phyloP scores from a whole-genome alignment of 768 basidiomycete species.

The Mrakia blollopis region DNA sequence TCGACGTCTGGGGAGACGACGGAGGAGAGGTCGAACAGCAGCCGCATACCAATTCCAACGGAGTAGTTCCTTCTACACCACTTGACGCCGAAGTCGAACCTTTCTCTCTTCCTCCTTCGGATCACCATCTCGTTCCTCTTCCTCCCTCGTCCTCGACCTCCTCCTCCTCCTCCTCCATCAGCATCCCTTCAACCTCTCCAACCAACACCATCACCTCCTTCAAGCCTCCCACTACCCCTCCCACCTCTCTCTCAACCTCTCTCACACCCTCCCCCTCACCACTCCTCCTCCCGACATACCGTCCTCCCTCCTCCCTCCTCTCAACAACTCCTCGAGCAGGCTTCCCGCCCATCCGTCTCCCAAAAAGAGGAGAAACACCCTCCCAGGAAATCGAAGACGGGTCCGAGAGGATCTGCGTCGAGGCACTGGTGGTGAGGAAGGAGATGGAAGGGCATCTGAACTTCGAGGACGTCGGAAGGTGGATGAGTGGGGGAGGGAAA shows the following conservation, averaged over 20 bases:
- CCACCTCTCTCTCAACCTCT: neutral
- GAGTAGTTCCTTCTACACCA: neutral
- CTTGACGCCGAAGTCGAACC: no score
- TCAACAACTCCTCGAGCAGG: conserved; percentile 6
- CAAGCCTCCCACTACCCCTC: neutral
- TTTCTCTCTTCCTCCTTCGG: neutral
- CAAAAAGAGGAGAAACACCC: no score
- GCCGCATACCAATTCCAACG: no score
- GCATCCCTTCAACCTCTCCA: neutral
- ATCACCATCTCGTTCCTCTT: neutral
- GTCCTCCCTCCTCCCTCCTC: conserved; percentile 24
- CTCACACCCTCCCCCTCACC: conserved; percentile 17
- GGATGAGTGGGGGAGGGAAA: conserved; percentile 13
- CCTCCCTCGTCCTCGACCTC: neutral
- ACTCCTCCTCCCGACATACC: conserved; percentile 16
- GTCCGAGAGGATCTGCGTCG: conserved; percentile 29
- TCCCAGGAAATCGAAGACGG: conserved; percentile 20
- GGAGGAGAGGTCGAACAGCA: neutral
- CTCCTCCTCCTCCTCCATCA: neutral
- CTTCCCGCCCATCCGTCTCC: neutral
- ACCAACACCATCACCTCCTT: conserved; percentile 5
- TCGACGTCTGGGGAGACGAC: conserved; percentile 10
- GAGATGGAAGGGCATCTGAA: conserved; percentile 29
- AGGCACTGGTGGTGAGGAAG: conserved; percentile 28
- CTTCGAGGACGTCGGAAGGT: conserved; percentile 25